These are phyloP conservation scores for Stygiomarasmius scandens DNA, from an alignment of 1,284 basidiomycete genomes.

Conservation along the genomic window DNA sequence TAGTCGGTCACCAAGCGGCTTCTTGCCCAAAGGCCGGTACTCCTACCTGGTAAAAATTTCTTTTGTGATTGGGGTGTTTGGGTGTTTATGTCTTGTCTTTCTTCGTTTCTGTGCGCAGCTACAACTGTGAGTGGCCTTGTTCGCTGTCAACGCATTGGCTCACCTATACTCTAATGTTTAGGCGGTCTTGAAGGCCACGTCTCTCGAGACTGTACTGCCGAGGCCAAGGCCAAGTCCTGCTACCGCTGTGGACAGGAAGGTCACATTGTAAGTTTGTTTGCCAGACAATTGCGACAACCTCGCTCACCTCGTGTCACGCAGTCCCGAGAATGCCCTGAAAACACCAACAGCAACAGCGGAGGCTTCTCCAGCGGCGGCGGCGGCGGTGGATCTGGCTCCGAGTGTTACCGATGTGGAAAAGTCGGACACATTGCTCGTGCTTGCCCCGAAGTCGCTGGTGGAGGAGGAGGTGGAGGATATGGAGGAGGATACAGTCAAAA, in stretches of 20 bases:
- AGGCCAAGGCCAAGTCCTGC: constrained; percentile 82
- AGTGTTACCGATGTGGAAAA: constrained; percentile 89
- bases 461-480: constrained; percentile 37
- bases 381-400: constrained; percentile 43
- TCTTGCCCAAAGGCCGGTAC: constrained; percentile 78
- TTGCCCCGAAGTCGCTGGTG: constrained; percentile 66
- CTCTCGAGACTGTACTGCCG: constrained; percentile 72
- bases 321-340: constrained; percentile 81
- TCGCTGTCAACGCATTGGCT: too few species aligned
- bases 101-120: constrained; percentile 44
- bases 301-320: constrained; percentile 29
- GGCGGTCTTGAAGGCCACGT: constrained; percentile 79
- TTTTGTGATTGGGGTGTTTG: constrained; percentile 4
- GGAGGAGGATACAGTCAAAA: constrained; percentile 43
- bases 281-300: constrained; percentile 15
- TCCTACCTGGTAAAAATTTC: constrained; percentile 67
- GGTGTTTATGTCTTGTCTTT: constrained; percentile 13
- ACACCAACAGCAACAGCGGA: constrained; percentile 33
- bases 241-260: constrained; percentile 83
- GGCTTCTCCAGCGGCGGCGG: constrained; percentile 36
- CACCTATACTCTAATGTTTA: constrained; percentile 29
- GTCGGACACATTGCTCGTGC: constrained; percentile 85
- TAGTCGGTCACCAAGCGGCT: constrained; percentile 82
- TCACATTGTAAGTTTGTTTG: constrained; percentile 60
- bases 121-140: constrained; percentile 62